These are phyloP conservation scores for Penicillium sp. DNA, from an alignment of 2,329 filamentous ascomycete species.

Conservation along the genomic window DNA sequence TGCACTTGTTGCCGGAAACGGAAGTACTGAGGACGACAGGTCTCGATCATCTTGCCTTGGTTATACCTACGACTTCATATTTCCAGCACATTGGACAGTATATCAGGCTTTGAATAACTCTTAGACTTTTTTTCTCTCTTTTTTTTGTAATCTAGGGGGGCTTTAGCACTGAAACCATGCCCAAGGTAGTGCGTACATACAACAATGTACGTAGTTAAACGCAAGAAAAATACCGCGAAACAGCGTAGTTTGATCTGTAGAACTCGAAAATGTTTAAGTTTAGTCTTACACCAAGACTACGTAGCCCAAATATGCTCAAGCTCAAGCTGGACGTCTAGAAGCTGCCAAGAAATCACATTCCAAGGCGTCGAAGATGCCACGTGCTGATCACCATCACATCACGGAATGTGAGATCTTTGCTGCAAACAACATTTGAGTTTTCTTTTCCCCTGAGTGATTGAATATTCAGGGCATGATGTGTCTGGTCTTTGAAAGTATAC, in stretches of 20 bases:
- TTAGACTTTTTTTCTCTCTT: not conserved
- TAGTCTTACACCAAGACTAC: not conserved
- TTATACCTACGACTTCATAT: not conserved
- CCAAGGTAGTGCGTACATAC: not conserved
- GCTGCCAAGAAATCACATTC: conserved; percentile 4
- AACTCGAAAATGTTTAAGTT: not conserved
- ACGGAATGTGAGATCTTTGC: conserved; percentile 4
- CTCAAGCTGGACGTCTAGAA: not conserved
- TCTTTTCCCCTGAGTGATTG: not conserved
- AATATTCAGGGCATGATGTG: not conserved
- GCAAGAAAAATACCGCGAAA: not conserved
- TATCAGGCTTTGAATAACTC: not conserved
- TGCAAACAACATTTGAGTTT: conserved; percentile 1
- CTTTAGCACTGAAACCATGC: not conserved
- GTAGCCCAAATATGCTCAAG: not conserved
- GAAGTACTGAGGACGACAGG: not conserved
- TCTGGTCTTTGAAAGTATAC: not conserved
- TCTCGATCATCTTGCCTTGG: not conserved
- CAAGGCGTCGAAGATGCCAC: not conserved
- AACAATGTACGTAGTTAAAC: not conserved
- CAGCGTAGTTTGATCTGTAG: not conserved
- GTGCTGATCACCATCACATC: conserved; percentile 2
- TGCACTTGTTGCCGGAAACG: conserved; percentile 11
- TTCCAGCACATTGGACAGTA: not conserved
- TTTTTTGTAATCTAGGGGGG: not conserved